phyloP scores from a whole-genome alignment of 2,329 filamentous ascomycete species.

The Exophiala spinifera region DNA sequence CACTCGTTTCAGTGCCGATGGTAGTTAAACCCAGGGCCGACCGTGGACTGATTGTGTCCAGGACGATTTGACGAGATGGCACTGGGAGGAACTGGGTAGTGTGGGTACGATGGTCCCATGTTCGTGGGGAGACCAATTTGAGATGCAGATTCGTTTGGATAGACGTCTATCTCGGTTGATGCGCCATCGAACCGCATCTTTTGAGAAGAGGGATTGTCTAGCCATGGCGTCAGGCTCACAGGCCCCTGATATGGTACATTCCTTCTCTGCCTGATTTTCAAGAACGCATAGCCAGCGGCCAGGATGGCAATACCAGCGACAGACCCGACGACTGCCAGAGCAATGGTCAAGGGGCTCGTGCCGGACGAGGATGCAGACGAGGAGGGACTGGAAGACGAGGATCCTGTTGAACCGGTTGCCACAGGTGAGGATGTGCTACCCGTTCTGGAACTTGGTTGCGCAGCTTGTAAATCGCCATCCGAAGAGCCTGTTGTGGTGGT shows the following conservation, averaged over 20 bases:
- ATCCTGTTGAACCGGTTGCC: neutral
- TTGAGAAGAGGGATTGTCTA: neutral
- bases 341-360: neutral
- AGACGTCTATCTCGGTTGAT: too few relatives aligned
- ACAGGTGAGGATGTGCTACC: neutral
- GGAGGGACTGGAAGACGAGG: neutral
- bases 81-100: too few relatives aligned
- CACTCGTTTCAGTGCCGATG: too few relatives aligned
- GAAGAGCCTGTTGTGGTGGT: neutral
- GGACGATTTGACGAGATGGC: too few relatives aligned
- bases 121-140: too few relatives aligned
- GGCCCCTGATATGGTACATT: neutral
- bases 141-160: too few relatives aligned
- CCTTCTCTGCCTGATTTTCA: conserved; percentile 1
- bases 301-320: conserved; percentile 1
- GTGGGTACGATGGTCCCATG: too few relatives aligned
- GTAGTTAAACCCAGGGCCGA: too few relatives aligned
- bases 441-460: neutral
- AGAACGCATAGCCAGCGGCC: neutral
- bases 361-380: neutral
- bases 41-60: too few relatives aligned
- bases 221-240: neutral
- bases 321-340: neutral
- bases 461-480: too few relatives aligned
- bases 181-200: too few relatives aligned